phyloP scores from a whole-genome alignment of 2,329 filamentous ascomycete genomes.

The Leptosphaerulina australis region DNA sequence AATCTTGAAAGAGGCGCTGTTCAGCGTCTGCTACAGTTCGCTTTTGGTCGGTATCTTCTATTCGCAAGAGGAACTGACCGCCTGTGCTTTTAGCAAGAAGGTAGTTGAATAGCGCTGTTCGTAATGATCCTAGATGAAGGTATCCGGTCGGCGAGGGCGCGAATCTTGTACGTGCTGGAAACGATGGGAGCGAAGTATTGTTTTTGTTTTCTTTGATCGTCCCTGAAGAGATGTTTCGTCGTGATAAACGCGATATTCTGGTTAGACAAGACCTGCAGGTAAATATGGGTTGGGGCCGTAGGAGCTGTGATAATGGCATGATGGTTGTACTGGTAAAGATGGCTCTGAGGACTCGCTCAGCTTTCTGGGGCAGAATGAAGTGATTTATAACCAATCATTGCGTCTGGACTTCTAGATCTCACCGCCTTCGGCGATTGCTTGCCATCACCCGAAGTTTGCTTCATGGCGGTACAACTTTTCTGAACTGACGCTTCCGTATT shows the following conservation, averaged over 20 bases:
- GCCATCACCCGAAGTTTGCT: constrained; percentile 9
- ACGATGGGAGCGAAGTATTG: constrained; percentile 31
- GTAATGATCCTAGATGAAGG: constrained; percentile 86
- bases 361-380: constrained; percentile 24
- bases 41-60: constrained; percentile 95
- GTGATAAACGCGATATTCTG: constrained; percentile 23
- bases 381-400: constrained; percentile 12
- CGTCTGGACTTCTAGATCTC: constrained; percentile 8
- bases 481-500: not conserved
- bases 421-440: constrained; percentile 21
- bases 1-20: constrained; percentile 74
- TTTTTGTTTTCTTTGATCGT: constrained; percentile 13
- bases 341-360: constrained; percentile 3
- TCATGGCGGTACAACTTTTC: constrained; percentile 9
- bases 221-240: constrained; percentile 22
- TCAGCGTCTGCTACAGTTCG: constrained; percentile 83
- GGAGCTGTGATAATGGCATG: constrained; percentile 33
- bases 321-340: not conserved
- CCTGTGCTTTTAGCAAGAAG: constrained; percentile 85
- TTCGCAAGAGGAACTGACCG: constrained; percentile 86
- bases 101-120: constrained; percentile 96
- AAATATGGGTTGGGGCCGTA: constrained; percentile 30
- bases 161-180: constrained; percentile 73
- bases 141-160: constrained; percentile 95
- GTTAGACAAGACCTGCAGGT: constrained; percentile 41